These are phyloP conservation scores for Penicillium tannophilum DNA, from an alignment of 495 filamentous ascomycete genomes.

Conservation along the genomic window DNA sequence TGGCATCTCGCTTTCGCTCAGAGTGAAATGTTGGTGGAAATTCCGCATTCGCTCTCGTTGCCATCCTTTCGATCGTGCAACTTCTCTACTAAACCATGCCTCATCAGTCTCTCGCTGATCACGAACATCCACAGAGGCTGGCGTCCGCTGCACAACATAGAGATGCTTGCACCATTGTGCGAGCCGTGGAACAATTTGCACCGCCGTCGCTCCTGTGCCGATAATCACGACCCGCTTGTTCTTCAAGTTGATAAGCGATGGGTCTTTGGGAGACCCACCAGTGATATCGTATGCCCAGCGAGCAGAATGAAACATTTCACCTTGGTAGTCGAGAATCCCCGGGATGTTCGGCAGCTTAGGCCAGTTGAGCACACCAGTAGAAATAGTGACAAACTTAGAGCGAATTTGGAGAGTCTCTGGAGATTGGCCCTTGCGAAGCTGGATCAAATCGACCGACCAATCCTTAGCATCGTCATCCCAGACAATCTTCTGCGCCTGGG, in stretches of 20 bases:
- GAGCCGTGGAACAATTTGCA: slow-evolving; percentile 44
- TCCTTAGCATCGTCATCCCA: slow-evolving; percentile 13
- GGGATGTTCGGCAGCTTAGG: slow-evolving; percentile 32
- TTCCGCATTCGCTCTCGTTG: slow-evolving; percentile 26
- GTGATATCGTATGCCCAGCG: slow-evolving; percentile 50
- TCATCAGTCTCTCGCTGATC: slow-evolving; percentile 51
- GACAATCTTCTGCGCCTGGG: slow-evolving; percentile 3
- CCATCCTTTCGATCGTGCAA: slow-evolving; percentile 46
- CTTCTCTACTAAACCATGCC: slow-evolving; percentile 42
- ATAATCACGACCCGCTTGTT: slow-evolving; percentile 51
- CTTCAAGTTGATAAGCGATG: slow-evolving; percentile 35
- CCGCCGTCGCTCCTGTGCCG: slow-evolving; percentile 49
- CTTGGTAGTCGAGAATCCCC: slow-evolving; percentile 22
- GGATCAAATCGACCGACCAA: neutral
- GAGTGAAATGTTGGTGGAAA: slow-evolving; percentile 31
- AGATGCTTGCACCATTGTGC: slow-evolving; percentile 37
- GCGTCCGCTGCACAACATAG: slow-evolving; percentile 54
- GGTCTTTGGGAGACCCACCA: slow-evolving; percentile 52
- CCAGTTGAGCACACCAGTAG: slow-evolving; percentile 16
- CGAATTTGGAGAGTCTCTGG: neutral
- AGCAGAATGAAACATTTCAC: slow-evolving; percentile 42
- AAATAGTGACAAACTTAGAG: slow-evolving; percentile 24
- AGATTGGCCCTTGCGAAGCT: neutral
- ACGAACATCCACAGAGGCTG: slow-evolving; percentile 51
- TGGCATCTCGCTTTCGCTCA: neutral